A percentile compares a stretch with the other conserved stretches of the same genome.
Evolutionary conservation across 306 rosid genomes (phyloP).

Genomic region (Ceratonia siliqua): DNA sequence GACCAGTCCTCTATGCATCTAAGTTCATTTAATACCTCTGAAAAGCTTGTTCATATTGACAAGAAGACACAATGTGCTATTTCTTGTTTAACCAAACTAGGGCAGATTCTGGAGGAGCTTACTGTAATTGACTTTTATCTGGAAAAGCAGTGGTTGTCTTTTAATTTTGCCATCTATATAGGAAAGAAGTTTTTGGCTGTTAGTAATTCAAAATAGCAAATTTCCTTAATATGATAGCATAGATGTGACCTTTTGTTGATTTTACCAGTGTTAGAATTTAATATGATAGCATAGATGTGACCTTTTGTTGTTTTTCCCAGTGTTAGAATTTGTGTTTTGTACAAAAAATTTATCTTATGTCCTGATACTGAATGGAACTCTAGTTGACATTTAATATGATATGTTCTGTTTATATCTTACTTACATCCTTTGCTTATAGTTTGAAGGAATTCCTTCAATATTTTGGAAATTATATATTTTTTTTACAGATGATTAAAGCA

Average conservation of each 20-base stretch:
- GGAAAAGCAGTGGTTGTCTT: not conserved
- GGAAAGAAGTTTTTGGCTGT: not conserved
- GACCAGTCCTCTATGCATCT: conserved; percentile 21
- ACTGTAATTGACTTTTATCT: not conserved
- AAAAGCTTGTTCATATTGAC: conserved; percentile 2
- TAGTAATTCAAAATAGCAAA: not conserved
- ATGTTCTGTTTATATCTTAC: not conserved
- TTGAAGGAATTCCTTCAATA: not conserved
- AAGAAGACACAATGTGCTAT: not conserved
- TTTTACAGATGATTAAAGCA: conserved; percentile 5
- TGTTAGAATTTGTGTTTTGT: conserved; percentile 12
- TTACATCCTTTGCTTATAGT: not conserved
- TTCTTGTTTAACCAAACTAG: not conserved
- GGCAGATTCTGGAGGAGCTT: conserved; percentile 19
- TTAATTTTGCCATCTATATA: not conserved
- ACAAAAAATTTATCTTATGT: conserved; percentile 35
- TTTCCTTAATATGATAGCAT: not conserved
- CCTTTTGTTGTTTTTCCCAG: conserved; percentile 18
- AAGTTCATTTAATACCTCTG: conserved; percentile 28
- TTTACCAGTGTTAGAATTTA: not conserved
- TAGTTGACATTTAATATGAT: not conserved
- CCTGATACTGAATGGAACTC: conserved; percentile 16
- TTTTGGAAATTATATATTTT: not conserved
- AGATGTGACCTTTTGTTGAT: not conserved
- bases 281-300: not conserved